A percentile compares a stretch with the other conserved stretches of the same genome.
Evolutionary conservation across 768 basidiomycete genomes (phyloP).

Genomic region (Kwoniella newhampshirensis): DNA sequence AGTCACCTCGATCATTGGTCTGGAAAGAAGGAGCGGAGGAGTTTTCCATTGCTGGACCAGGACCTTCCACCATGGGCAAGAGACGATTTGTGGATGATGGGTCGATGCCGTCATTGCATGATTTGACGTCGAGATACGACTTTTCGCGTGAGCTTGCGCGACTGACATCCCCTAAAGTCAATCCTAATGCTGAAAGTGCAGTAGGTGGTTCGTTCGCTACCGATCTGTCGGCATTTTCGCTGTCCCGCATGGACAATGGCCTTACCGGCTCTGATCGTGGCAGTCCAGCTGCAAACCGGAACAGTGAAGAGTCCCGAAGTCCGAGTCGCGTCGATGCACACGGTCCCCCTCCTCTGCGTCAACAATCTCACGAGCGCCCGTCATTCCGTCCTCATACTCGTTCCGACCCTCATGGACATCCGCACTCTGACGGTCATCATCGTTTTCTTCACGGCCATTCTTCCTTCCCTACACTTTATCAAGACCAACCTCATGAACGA

Average conservation of each 20-base stretch:
- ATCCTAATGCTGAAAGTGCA: not conserved
- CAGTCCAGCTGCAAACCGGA: not conserved
- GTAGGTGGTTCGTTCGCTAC: constrained; percentile 3
- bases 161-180: not conserved
- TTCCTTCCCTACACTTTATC: constrained; percentile 1
- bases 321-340: no score
- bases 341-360: not conserved
- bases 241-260: not conserved
- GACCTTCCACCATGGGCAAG: constrained; percentile 6
- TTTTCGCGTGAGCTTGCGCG: constrained; percentile 19
- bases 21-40: constrained; percentile 12
- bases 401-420: no score
- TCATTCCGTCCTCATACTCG: no score
- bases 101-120: constrained; percentile 13
- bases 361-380: no score
- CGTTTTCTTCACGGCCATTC: no score
- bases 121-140: constrained; percentile 13
- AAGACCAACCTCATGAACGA: not conserved
- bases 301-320: not conserved
- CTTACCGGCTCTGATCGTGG: no score
- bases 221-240: constrained; percentile 18
- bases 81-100: constrained; percentile 25
- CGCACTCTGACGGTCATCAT: no score
- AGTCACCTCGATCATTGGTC: constrained; percentile 12
- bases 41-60: constrained; percentile 5